These are phyloP conservation scores for Lepidopterella palustris DNA, from an alignment of 495 filamentous ascomycete genomes.

Conservation along the genomic window DNA sequence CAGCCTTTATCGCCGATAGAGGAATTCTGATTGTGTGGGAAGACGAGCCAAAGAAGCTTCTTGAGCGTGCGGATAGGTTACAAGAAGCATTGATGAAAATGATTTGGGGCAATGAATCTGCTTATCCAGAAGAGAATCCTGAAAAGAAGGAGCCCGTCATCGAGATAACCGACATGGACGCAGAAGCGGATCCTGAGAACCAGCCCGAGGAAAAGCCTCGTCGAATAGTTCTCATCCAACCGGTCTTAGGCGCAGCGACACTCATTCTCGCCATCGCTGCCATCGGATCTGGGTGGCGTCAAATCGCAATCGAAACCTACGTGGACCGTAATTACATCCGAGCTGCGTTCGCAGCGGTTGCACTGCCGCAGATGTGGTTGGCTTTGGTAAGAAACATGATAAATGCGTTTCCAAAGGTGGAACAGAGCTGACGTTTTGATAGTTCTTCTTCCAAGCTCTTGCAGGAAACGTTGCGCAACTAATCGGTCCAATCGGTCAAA, in stretches of 20 bases:
- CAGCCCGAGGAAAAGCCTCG: conserved; percentile 36
- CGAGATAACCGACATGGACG: conserved; percentile 28
- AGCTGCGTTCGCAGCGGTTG: conserved; percentile 42
- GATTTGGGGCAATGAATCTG: conserved; percentile 32
- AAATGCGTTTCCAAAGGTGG: not conserved
- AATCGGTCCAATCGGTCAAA: conserved; percentile 52
- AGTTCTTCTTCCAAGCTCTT: conserved; percentile 55
- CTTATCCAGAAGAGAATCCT: conserved; percentile 7
- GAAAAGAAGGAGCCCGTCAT: conserved; percentile 38
- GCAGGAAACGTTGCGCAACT: conserved; percentile 51
- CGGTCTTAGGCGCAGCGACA: conserved; percentile 46
- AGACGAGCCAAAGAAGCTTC: conserved; percentile 51
- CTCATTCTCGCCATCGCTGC: conserved; percentile 46
- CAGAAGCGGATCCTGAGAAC: conserved; percentile 28
- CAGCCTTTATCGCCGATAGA: conserved; percentile 57
- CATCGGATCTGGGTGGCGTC: conserved; percentile 50
- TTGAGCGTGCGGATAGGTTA: conserved; percentile 45
- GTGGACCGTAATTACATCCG: conserved; percentile 47
- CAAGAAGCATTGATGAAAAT: conserved; percentile 46
- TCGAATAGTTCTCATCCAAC: conserved; percentile 44
- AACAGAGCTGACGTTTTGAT: not conserved
- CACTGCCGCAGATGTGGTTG: conserved; percentile 50
- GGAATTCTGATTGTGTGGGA: conserved; percentile 60
- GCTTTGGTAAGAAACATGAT: conserved; percentile 42
- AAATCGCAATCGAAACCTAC: conserved; percentile 47